phyloP scores from a whole-genome alignment of 352 stramenopile species.

The Phytophthora boehmeriae region DNA sequence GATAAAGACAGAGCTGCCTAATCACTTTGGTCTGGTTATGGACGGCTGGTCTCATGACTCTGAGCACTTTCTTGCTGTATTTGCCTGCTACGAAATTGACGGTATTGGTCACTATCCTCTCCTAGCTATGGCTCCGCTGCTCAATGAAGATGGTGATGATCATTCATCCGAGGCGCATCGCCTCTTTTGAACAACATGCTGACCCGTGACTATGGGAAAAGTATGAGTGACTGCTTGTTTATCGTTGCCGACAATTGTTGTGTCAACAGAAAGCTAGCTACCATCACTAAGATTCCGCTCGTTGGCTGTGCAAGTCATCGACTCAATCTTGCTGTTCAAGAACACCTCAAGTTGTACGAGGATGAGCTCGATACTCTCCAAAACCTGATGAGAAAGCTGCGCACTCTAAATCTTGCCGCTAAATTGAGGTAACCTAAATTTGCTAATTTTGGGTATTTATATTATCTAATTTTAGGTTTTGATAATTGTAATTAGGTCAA shows the following conservation, averaged over 20 bases:
- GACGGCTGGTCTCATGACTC: constrained; percentile 5
- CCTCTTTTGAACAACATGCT: constrained; percentile 7
- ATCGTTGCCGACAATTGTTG: constrained; percentile 25
- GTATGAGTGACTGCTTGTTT: constrained; percentile 1
- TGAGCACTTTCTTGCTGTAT: constrained; percentile 8
- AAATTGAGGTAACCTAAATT: constrained; percentile 11
- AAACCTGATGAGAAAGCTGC: constrained; percentile 20
- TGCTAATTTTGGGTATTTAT: too few relatives aligned
- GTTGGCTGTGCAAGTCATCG: constrained; percentile 23
- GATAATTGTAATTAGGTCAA: constrained; percentile 13
- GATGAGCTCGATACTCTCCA: not conserved
- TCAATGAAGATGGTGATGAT: constrained; percentile 10
- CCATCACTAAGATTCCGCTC: constrained; percentile 1
- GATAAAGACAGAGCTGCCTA: constrained; percentile 2
- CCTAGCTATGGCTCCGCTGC: constrained; percentile 14
- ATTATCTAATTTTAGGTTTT: constrained; percentile 1
- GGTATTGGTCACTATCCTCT: constrained; percentile 5
- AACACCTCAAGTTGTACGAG: not conserved
- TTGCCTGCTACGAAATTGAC: constrained; percentile 2
- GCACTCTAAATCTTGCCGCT: constrained; percentile 7
- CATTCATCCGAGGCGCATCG: constrained; percentile 12
- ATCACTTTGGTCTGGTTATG: constrained; percentile 8
- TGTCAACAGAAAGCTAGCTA: constrained; percentile 9
- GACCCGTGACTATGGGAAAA: constrained; percentile 4
- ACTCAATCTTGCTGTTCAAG: constrained; percentile 17